Evolutionary conservation across 2,329 filamentous ascomycete genomes (phyloP), one percentile per base, ranked within the genome.

Genomic region (Ceratocystis smalleyi): DNA sequence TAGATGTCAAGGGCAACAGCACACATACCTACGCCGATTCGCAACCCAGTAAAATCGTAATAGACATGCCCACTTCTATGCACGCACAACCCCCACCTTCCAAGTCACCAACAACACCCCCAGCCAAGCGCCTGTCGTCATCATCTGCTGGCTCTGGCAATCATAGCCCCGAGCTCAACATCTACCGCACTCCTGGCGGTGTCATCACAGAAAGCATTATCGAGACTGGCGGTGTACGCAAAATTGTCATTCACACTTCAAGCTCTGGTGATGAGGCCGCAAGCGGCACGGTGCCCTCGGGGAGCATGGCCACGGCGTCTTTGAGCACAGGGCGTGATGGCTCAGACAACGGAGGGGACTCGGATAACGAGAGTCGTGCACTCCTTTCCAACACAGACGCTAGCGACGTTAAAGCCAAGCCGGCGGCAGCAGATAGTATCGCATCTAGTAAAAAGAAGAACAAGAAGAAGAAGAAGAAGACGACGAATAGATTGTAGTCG

Each of bases 181-280:
- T 66, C 17, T 70, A 69, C 40, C 64, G 79, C 10, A 84, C 85
- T 5, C 79, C 87, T 65, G 89, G 85, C 69, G 88, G 88, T 32
- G 89, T 85, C 71, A 89, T 91, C 69, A 90, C 87, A 0, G 87
- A 91, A 73, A 88, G 87, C 67, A 77, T 88, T n/a, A 77, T 91
- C 64, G 86, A 91, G 70, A 78, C 85, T 1, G 83, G 85, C 64
- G 88, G 88, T 1, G 80, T 91, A 62, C 83, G 83, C 68, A 92
- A 92, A 74, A 82, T 90, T 55, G 82, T 92, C 0, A 77, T 92
- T 12, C 73, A 75, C 66, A 74, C 72, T 5, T 71, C 68, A 1
- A 73, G 71, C 66, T 73, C 73, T 12, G 69, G 70, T 8, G 72
- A 75, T 8, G 74, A 75, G 57, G 67, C 60, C n/a, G 10, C 45